A percentile compares a stretch with the other conserved stretches of the same genome.
phyloP scores from a whole-genome alignment of 2,329 filamentous ascomycete genomes.

The Ophiocordyceps australis region DNA sequence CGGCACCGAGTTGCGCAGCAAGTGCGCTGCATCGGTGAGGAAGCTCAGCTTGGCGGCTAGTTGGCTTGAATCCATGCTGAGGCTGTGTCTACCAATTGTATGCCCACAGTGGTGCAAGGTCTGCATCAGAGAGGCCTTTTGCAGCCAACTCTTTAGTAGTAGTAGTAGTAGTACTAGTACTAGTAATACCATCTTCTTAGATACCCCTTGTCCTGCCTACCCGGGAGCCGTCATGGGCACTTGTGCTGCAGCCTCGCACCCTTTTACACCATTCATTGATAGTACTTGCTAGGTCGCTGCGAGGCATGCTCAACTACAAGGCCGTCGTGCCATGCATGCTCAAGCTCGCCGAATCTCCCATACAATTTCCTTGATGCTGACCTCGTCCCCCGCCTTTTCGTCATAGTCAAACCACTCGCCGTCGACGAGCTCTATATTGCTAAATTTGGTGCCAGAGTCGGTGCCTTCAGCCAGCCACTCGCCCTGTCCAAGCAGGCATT shows the following conservation, averaged over 20 bases:
- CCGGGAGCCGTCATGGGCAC: too few species aligned
- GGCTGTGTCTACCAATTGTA: too few species aligned
- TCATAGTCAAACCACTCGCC: conserved; percentile 98
- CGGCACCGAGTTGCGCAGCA: conserved; percentile 31
- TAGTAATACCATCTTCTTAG: too few species aligned
- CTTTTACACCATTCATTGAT: too few species aligned
- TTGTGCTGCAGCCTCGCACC: too few species aligned
- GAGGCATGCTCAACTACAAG: too few species aligned
- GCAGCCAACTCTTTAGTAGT: too few species aligned
- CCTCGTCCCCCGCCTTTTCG: conserved; percentile 80
- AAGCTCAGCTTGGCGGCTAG: conserved; percentile 15
- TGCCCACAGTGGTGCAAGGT: too few species aligned
- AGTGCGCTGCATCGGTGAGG: conserved; percentile 40
- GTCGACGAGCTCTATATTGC: conserved; percentile 63
- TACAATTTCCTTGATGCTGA: conserved; percentile 75
- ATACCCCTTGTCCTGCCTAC: too few species aligned
- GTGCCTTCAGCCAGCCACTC: conserved; percentile 74
- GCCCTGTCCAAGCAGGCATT: conserved; percentile 35
- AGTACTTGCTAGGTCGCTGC: too few species aligned
- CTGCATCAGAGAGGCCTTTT: too few species aligned
- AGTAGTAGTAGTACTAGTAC: too few species aligned
- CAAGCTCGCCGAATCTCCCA: conserved; percentile 71
- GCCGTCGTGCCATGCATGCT: not conserved
- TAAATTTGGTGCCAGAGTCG: conserved; percentile 70
- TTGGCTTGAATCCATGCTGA: conserved; percentile 6